Percentiles rank a stretch among this genome's conserved stretches.
Evolutionary conservation across 805 yeast species (phyloP).

Genomic region (Cyberlindnera suaveolens): DNA sequence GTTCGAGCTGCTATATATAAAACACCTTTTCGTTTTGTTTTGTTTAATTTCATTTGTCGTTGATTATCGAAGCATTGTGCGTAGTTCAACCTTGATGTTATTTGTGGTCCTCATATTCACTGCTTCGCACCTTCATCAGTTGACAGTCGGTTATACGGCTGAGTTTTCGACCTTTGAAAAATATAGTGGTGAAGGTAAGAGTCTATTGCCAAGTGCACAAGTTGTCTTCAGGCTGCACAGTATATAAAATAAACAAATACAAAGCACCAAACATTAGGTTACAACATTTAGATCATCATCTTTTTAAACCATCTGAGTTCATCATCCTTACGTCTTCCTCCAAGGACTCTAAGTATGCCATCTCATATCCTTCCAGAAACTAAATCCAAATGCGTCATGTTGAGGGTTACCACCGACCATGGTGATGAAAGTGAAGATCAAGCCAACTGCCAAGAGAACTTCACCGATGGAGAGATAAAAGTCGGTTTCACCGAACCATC

Average conservation of each 20-base stretch:
- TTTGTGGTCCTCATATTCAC: no score
- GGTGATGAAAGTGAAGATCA: constrained; percentile 66
- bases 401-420: constrained; percentile 84
- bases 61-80: neutral
- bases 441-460: constrained; percentile 58
- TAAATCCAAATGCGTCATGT: constrained; percentile 53
- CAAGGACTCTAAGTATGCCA: constrained; percentile 9
- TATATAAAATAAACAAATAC: no score
- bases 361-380: constrained; percentile 45
- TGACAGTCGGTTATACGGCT: no score
- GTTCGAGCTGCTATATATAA: neutral
- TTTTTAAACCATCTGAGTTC: neutral
- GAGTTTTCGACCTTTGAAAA: no score
- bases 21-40: neutral
- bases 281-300: neutral
- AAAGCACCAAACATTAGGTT: neutral
- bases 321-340: neutral
- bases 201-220: no score
- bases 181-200: no score
- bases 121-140: no score
- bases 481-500: constrained; percentile 49
- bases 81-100: no score
- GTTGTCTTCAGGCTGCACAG: no score
- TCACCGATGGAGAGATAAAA: constrained; percentile 61
- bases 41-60: neutral